Conservation (phyloP, 2,329 filamentous ascomycete genomes). For the Talaromyces atroroseus region DNA sequence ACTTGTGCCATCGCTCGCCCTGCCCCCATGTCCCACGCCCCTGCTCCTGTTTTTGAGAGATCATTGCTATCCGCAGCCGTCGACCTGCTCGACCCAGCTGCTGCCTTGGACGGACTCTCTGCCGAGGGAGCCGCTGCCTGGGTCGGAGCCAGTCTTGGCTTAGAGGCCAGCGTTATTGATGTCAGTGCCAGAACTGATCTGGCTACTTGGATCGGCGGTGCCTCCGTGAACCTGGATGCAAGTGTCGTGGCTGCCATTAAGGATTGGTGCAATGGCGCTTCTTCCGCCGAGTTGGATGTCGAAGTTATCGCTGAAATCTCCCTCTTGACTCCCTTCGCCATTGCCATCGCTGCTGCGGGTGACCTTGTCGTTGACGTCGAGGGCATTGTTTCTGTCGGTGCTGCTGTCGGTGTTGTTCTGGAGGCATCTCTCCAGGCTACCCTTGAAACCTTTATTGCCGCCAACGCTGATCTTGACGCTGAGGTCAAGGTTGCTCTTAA, state of each 20-base stretch:
- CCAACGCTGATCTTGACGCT: slow-evolving; percentile 21
- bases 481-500: slow-evolving; percentile 29
- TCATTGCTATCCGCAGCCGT: slow-evolving; percentile 17
- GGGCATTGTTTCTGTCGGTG: slow-evolving; percentile 27
- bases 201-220: slow-evolving; percentile 25
- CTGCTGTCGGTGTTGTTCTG: slow-evolving; percentile 27
- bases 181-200: slow-evolving; percentile 25
- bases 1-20: slow-evolving; percentile 7
- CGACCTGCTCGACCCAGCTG: slow-evolving; percentile 13
- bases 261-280: slow-evolving; percentile 27
- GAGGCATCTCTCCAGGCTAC: slow-evolving; percentile 24
- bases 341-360: slow-evolving; percentile 31
- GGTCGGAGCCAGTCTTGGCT: slow-evolving; percentile 31
- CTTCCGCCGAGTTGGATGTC: slow-evolving; percentile 20
- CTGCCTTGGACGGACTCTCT: slow-evolving; percentile 24
- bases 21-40: not conserved
- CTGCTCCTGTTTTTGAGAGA: slow-evolving; percentile 9
- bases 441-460: slow-evolving; percentile 26
- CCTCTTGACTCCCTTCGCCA: slow-evolving; percentile 29
- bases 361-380: slow-evolving; percentile 32
- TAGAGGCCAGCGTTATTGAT: slow-evolving; percentile 25
- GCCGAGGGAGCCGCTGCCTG: slow-evolving; percentile 33
- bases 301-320: slow-evolving; percentile 27
- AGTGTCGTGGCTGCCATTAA: slow-evolving; percentile 26
- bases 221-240: slow-evolving; percentile 20